These are phyloP conservation scores for Leishmania mexicana DNA, from an alignment of 208 protist species.

Conservation along the genomic window DNA sequence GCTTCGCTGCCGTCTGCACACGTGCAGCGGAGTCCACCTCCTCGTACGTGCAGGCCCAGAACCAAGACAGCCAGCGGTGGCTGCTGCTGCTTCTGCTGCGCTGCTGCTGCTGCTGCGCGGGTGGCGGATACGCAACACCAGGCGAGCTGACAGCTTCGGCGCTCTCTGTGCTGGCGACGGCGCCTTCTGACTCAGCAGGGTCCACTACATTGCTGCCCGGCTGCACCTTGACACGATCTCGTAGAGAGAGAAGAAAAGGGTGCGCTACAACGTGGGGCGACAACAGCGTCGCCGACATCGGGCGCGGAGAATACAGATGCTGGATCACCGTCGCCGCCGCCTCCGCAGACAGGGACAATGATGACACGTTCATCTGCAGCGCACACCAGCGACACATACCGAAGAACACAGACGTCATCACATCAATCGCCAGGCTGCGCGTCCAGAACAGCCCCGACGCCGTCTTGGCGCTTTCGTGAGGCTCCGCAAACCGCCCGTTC, in stretches of 20 bases:
- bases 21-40: slow-evolving; percentile 97
- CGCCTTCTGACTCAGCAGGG: background rate
- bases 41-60: slow-evolving; percentile 80
- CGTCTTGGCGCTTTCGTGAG: background rate
- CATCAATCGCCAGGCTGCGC: slow-evolving; percentile 29
- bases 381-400: slow-evolving; percentile 54
- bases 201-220: background rate
- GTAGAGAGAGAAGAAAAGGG: slow-evolving; percentile 5
- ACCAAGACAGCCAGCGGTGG: slow-evolving; percentile 77
- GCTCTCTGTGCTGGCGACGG: background rate
- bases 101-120: background rate
- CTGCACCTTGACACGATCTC: background rate
- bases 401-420: slow-evolving; percentile 46
- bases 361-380: slow-evolving; percentile 9
- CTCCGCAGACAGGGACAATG: background rate
- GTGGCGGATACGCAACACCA: background rate
- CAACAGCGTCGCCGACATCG: background rate
- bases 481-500: slow-evolving; percentile 6
- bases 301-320: background rate
- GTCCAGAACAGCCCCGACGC: background rate
- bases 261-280: background rate
- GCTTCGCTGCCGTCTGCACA: slow-evolving; percentile 96
- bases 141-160: background rate
- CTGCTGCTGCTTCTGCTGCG: slow-evolving; percentile 2
- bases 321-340: slow-evolving; percentile 8